These are phyloP conservation scores for Closterium sp. DNA, from an alignment of 139 green algal genomes.

Conservation along the genomic window DNA sequence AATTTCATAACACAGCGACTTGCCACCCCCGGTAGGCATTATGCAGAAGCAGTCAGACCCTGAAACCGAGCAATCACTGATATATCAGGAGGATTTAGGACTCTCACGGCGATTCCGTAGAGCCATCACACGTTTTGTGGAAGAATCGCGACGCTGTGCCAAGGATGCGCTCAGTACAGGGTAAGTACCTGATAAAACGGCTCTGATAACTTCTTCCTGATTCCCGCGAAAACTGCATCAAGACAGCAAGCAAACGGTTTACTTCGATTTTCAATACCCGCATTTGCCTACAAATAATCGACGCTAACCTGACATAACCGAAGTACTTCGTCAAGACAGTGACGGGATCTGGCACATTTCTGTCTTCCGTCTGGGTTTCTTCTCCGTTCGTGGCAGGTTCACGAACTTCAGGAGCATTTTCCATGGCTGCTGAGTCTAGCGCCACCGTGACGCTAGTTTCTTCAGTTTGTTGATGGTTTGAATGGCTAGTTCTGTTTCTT, in stretches of 20 bases:
- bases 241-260: neutral
- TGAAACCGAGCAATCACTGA: constrained; percentile 6
- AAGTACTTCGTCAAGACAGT: constrained; percentile 4
- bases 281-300: neutral
- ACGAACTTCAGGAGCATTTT: neutral
- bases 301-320: neutral
- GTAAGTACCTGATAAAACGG: constrained; percentile 23
- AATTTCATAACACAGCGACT: constrained; percentile 33
- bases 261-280: neutral
- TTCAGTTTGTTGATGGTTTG: neutral
- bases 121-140: neutral
- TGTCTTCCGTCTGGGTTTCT: neutral
- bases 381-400: neutral
- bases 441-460: neutral
- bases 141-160: neutral
- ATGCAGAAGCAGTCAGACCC: constrained; percentile 39
- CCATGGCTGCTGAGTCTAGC: neutral
- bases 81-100: neutral
- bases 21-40: constrained; percentile 33
- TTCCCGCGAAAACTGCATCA: constrained; percentile 18
- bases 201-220: constrained; percentile 32
- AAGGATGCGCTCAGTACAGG: neutral
- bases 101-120: neutral
- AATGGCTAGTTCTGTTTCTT: neutral
- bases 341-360: neutral